Conservation (phyloP, 202 grass and related monocot species). For the Eragrostis tef region DNA sequence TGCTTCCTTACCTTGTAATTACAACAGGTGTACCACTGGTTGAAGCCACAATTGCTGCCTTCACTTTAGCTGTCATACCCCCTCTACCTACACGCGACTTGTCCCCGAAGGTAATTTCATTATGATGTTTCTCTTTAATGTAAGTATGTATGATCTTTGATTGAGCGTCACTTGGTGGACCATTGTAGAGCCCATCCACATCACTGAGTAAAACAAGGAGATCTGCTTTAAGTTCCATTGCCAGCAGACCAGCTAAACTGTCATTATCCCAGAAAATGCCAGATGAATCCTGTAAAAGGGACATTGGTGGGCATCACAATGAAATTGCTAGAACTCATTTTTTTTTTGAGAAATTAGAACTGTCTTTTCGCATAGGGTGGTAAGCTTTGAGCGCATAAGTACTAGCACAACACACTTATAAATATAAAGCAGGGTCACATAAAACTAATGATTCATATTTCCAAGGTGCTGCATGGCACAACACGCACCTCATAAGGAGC, state of each 20-base stretch:
- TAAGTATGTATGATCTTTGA: conserved; percentile 93
- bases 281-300: conserved; percentile 81
- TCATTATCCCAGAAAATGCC: conserved; percentile 99
- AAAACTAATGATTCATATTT: not conserved
- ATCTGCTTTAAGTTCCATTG: conserved; percentile 88
- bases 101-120: conserved; percentile 91
- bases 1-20: conserved; percentile 69
- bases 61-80: conserved; percentile 97
- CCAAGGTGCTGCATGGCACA: conserved; percentile 9
- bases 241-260: conserved; percentile 88
- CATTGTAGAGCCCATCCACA: conserved; percentile 92
- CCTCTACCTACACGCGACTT: conserved; percentile 97
- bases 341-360: not conserved
- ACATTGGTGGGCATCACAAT: conserved; percentile 5
- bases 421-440: not conserved
- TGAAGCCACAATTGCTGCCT: conserved; percentile 81
- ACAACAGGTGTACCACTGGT: conserved; percentile 85
- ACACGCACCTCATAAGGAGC: conserved; percentile 93
- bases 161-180: conserved; percentile 78
- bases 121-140: conserved; percentile 86
- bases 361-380: too few relatives aligned
- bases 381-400: too few relatives aligned
- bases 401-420: not conserved
- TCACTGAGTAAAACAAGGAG: conserved; percentile 93
- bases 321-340: conserved; percentile 10